These are phyloP conservation scores for Alternaria alternata DNA, from an alignment of 2,329 filamentous ascomycete species.

Conservation along the genomic window DNA sequence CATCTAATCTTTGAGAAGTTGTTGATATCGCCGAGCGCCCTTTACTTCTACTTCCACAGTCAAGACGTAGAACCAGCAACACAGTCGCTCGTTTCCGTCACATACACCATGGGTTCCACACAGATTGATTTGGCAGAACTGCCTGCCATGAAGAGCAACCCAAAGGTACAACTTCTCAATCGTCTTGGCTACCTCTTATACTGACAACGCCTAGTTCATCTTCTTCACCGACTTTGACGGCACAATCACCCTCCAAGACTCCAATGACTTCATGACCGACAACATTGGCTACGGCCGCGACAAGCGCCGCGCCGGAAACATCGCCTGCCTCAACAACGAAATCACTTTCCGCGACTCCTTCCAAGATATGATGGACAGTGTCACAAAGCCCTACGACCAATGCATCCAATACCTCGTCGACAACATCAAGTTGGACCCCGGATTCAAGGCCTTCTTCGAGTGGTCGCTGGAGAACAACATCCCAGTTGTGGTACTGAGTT, in stretches of 20 bases:
- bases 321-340: conserved; percentile 75
- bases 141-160: conserved; percentile 64
- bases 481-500: conserved; percentile 89
- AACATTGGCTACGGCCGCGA: conserved; percentile 83
- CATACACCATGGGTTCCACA: conserved; percentile 42
- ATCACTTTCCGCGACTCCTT: conserved; percentile 84
- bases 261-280: conserved; percentile 81
- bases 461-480: conserved; percentile 85
- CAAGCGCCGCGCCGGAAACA: conserved; percentile 75
- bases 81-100: neutral
- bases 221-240: conserved; percentile 99
- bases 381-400: conserved; percentile 79
- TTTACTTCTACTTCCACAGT: neutral
- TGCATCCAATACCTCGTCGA: conserved; percentile 80
- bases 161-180: conserved; percentile 54
- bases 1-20: conserved; percentile 1
- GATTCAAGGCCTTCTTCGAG: conserved; percentile 85
- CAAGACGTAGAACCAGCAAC: neutral
- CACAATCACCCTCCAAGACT: conserved; percentile 82
- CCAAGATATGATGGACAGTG: conserved; percentile 88
- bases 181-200: neutral
- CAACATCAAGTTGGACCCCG: conserved; percentile 88
- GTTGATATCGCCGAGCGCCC: neutral
- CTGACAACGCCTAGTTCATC: conserved; percentile 69
- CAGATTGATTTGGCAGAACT: conserved; percentile 49